phyloP scores from a whole-genome alignment of 345 rosid genomes.

The Heritiera littoralis region DNA sequence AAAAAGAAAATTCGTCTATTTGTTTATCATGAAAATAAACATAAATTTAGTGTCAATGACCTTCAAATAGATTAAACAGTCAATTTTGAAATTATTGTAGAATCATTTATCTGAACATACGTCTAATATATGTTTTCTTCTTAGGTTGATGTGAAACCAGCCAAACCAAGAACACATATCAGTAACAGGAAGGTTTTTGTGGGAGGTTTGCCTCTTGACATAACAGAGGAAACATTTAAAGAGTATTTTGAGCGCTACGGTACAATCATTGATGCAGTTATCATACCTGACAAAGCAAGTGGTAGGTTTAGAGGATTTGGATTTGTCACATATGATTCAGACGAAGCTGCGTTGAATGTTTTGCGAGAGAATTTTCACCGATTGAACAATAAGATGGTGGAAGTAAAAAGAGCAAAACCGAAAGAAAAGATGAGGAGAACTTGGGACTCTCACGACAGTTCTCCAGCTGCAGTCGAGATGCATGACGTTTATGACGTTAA shows the following conservation, averaged over 20 bases:
- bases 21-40: no score
- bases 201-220: conserved; percentile 81
- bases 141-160: neutral
- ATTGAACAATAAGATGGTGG: conserved; percentile 28
- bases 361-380: neutral
- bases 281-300: neutral
- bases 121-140: neutral
- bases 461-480: no score
- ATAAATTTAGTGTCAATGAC: no score
- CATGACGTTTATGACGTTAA: neutral
- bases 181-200: conserved; percentile 70
- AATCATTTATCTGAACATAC: no score
- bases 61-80: no score
- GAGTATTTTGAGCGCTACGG: conserved; percentile 55
- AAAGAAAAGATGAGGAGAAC: neutral
- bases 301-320: neutral
- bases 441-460: no score
- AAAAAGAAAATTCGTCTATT: no score
- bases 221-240: conserved; percentile 72
- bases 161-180: neutral
- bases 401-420: conserved; percentile 31
- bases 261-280: neutral
- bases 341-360: neutral
- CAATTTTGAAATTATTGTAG: no score
- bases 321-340: neutral